A percentile compares a stretch with the other conserved stretches of the same genome.
These are phyloP conservation scores for Macadamia integrifolia DNA, from an alignment of 164 flowering plant species.

Conservation along the genomic window DNA sequence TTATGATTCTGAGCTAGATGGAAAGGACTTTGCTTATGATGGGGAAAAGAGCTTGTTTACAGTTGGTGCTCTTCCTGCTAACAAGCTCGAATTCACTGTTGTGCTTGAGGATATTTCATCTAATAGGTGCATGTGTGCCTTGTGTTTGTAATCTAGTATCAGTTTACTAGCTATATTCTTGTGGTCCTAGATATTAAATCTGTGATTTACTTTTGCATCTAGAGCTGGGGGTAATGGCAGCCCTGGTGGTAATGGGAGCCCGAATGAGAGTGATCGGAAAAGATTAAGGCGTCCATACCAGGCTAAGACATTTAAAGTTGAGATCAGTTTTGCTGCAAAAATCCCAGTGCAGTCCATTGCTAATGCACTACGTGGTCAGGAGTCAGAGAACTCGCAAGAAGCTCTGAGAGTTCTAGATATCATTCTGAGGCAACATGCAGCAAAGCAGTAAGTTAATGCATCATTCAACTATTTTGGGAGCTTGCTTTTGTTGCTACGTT, in stretches of 20 bases:
- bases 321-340: conserved; percentile 80
- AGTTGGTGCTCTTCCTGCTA: conserved; percentile 71
- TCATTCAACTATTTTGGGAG: neutral
- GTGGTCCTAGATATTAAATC: neutral
- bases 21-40: conserved; percentile 84
- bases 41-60: conserved; percentile 92
- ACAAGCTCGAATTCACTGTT: conserved; percentile 76
- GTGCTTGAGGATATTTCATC: conserved; percentile 68
- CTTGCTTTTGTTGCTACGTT: neutral
- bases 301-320: conserved; percentile 72
- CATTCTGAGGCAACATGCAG: conserved; percentile 84
- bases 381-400: conserved; percentile 78
- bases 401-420: conserved; percentile 89
- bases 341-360: conserved; percentile 87
- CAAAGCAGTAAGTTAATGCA: conserved; percentile 59
- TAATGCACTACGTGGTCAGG: conserved; percentile 77
- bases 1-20: conserved; percentile 53
- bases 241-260: conserved; percentile 49
- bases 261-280: conserved; percentile 57
- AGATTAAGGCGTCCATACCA: conserved; percentile 51
- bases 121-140: conserved; percentile 34
- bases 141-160: neutral
- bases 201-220: neutral
- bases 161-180: neutral
- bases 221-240: conserved; percentile 41